Evolutionary conservation across 148 eudicot species (phyloP).

Genomic region (Euryodendron excelsum): DNA sequence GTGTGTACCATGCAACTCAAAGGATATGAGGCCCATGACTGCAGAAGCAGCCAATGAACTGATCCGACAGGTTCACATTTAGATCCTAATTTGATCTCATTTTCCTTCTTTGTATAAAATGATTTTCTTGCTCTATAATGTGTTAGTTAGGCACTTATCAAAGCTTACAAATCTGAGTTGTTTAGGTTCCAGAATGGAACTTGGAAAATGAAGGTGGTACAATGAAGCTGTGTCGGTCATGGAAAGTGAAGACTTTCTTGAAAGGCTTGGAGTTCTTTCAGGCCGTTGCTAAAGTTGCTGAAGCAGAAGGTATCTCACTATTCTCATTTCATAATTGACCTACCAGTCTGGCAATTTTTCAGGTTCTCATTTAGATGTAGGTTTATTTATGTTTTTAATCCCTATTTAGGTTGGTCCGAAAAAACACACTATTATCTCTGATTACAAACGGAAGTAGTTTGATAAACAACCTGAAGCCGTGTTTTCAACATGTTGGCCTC

Average conservation of each 20-base stretch:
- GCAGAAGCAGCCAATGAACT: slow-evolving; percentile 62
- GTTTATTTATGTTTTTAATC: neutral
- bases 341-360: neutral
- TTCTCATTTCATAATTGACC: neutral
- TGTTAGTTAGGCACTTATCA: neutral
- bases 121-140: neutral
- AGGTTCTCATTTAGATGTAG: neutral
- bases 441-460: neutral
- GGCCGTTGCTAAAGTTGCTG: slow-evolving; percentile 72
- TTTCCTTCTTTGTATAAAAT: neutral
- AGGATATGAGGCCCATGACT: slow-evolving; percentile 75
- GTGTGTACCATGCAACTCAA: slow-evolving; percentile 81
- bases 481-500: neutral
- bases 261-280: slow-evolving; percentile 86
- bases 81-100: neutral
- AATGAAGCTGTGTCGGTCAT: slow-evolving; percentile 61
- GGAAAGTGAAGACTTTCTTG: slow-evolving; percentile 83
- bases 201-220: slow-evolving; percentile 58
- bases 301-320: slow-evolving; percentile 66
- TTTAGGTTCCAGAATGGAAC: slow-evolving; percentile 85
- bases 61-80: slow-evolving; percentile 46
- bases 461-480: neutral
- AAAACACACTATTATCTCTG: neutral
- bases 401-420: neutral
- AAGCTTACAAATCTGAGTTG: neutral